Evolutionary conservation across 2,329 filamentous ascomycete genomes (phyloP).

Genomic region (Aureobasidium sp.): DNA sequence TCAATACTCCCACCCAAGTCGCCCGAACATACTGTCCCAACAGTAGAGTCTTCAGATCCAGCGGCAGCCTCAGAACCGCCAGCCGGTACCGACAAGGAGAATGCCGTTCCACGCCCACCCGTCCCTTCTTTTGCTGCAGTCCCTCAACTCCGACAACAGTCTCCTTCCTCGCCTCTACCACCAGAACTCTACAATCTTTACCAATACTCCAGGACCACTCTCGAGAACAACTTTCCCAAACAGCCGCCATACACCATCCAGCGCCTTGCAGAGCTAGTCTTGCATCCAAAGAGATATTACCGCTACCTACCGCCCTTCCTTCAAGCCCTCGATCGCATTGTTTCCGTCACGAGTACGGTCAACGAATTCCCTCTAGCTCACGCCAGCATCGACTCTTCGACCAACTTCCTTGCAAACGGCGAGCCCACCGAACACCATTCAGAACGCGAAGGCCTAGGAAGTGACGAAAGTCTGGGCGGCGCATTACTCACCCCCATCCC

Average conservation of each 20-base stretch:
- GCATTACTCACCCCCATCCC: slow-evolving; percentile 90
- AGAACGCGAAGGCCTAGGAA: slow-evolving; percentile 54
- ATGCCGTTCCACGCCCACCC: slow-evolving; percentile 38
- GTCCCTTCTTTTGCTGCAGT: slow-evolving; percentile 36
- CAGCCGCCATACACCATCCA: slow-evolving; percentile 90
- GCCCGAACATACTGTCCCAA: slow-evolving; percentile 27
- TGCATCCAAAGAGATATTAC: slow-evolving; percentile 72
- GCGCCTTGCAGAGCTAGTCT: slow-evolving; percentile 78
- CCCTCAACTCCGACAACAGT: slow-evolving; percentile 9
- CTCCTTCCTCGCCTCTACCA: slow-evolving; percentile 41
- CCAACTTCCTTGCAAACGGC: slow-evolving; percentile 41
- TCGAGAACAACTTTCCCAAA: slow-evolving; percentile 54
- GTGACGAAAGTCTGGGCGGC: slow-evolving; percentile 83
- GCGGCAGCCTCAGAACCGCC: slow-evolving; percentile 21
- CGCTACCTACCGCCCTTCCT: slow-evolving; percentile 75
- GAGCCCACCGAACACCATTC: slow-evolving; percentile 55
- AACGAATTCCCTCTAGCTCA: slow-evolving; percentile 77
- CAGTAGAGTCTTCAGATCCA: slow-evolving; percentile 9
- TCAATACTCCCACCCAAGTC: slow-evolving; percentile 23
- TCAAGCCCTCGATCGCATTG: slow-evolving; percentile 81
- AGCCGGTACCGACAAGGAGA: slow-evolving; percentile 60
- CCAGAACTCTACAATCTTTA: slow-evolving; percentile 55
- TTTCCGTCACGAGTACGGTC: slow-evolving; percentile 78
- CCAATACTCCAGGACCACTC: slow-evolving; percentile 24
- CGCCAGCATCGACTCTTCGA: slow-evolving; percentile 35